Conservation (phyloP, 2,329 filamentous ascomycete genomes). For the Fusarium falciforme region DNA sequence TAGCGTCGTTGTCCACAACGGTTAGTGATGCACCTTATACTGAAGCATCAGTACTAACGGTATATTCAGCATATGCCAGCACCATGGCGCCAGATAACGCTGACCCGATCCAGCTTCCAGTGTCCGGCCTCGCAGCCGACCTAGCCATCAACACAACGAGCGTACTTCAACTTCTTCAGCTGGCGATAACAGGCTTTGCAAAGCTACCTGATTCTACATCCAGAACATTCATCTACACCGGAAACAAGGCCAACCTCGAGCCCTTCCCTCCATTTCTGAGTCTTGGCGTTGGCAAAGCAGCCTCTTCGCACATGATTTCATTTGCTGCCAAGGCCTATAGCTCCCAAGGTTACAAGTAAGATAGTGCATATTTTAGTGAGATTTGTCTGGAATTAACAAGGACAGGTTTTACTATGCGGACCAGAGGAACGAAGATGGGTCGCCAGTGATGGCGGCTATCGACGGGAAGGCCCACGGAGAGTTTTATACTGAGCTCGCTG, state of each 20-base stretch:
- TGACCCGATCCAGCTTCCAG: not conserved
- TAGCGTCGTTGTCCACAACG: not conserved
- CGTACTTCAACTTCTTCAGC: not conserved
- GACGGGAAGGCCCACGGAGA: not conserved
- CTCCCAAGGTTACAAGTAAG: constrained; percentile 1
- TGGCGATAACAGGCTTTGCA: not conserved
- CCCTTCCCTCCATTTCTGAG: not conserved
- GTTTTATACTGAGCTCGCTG: constrained; percentile 13
- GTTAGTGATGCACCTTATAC: not conserved
- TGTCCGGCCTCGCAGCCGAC: not conserved
- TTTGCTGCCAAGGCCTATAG: not conserved
- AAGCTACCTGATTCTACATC: not conserved
- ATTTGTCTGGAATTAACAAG: not conserved
- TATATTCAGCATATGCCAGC: not conserved
- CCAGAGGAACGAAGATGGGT: constrained; percentile 13
- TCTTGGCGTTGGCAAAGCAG: not conserved
- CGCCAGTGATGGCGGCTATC: constrained; percentile 3
- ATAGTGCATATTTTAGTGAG: fast-evolving
- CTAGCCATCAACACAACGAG: not conserved
- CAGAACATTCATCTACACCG: not conserved
- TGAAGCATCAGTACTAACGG: not conserved
- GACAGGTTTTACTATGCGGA: constrained; percentile 25
- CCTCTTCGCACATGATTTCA: not conserved
- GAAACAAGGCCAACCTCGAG: not conserved
- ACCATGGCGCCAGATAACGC: not conserved